These are phyloP conservation scores for Millerozyma miso DNA, from an alignment of 805 yeast species.

Conservation along the genomic window DNA sequence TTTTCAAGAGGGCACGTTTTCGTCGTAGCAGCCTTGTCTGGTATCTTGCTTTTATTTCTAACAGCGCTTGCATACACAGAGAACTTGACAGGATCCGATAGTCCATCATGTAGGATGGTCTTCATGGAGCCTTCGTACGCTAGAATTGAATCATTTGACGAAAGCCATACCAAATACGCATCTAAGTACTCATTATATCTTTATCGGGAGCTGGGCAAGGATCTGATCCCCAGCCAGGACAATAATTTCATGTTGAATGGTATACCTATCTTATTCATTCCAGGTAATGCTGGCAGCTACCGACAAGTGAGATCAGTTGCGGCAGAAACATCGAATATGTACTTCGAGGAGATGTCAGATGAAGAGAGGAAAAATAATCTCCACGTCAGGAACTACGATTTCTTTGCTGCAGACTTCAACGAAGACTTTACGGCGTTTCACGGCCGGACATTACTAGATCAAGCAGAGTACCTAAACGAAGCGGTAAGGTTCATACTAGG, in stretches of 20 bases:
- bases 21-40: conserved; percentile 12
- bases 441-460: conserved; percentile 89
- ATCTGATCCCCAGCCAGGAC: conserved; percentile 45
- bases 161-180: conserved; percentile 64
- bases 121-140: conserved; percentile 86
- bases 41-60: conserved; percentile 11
- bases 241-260: conserved; percentile 48
- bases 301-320: conserved; percentile 91
- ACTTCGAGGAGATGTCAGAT: conserved; percentile 30
- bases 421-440: conserved; percentile 96
- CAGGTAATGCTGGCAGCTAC: conserved; percentile 96
- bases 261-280: conserved; percentile 86
- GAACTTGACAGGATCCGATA: conserved; percentile 26
- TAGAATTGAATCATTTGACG: conserved; percentile 66
- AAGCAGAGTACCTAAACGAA: conserved; percentile 88
- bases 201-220: conserved; percentile 79
- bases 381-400: conserved; percentile 56
- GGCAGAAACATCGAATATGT: conserved; percentile 63
- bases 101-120: conserved; percentile 55
- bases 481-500: conserved; percentile 74
- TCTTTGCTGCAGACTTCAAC: conserved; percentile 89
- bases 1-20: conserved; percentile 9
- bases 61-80: conserved; percentile 13
- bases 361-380: conserved; percentile 23
- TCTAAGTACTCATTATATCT: conserved; percentile 79